Percentiles rank a stretch among this genome's conserved stretches.
These are phyloP conservation scores for Penstemon newberryi DNA, from an alignment of 257 asterid genomes.

Conservation along the genomic window DNA sequence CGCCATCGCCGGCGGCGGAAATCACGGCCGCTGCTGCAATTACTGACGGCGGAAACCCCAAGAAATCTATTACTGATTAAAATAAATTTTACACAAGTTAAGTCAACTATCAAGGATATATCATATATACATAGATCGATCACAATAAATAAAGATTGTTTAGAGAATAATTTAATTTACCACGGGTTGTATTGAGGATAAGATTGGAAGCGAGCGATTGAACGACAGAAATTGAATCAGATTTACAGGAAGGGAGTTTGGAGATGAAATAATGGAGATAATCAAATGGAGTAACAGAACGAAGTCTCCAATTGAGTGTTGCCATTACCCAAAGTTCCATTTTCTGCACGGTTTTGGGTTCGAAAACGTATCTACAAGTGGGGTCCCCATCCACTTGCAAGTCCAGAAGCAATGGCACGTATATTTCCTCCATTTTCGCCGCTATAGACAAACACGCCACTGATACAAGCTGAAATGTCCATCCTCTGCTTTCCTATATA, in stretches of 20 bases:
- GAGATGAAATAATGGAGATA: slow-evolving; percentile 50
- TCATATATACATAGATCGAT: not conserved
- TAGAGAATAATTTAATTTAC: slow-evolving; percentile 26
- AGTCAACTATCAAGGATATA: not conserved
- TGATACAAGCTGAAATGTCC: slow-evolving; percentile 55
- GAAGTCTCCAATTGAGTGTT: slow-evolving; percentile 51
- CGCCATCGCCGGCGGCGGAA: slow-evolving; percentile 41
- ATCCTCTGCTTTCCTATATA: slow-evolving; percentile 37
- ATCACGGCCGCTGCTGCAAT: slow-evolving; percentile 61
- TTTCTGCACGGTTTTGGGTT: slow-evolving; percentile 42
- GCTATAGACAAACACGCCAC: slow-evolving; percentile 57
- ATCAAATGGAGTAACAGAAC: slow-evolving; percentile 60
- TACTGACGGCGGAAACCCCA: slow-evolving; percentile 47
- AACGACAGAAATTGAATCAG: slow-evolving; percentile 17
- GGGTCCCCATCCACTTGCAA: slow-evolving; percentile 38
- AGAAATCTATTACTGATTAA: slow-evolving; percentile 43
- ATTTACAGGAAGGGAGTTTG: slow-evolving; percentile 27
- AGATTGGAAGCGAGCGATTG: slow-evolving; percentile 34
- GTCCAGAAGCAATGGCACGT: slow-evolving; percentile 45
- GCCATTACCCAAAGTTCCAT: slow-evolving; percentile 57
- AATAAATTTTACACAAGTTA: slow-evolving; percentile 4
- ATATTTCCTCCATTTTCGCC: slow-evolving; percentile 56
- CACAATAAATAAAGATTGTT: not conserved
- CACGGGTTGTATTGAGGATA: slow-evolving; percentile 49
- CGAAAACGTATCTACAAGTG: slow-evolving; percentile 29